Evolutionary conservation across 805 yeast genomes (phyloP), one percentile per base, ranked within the genome.

Genomic region (Clavispora asparagi): DNA sequence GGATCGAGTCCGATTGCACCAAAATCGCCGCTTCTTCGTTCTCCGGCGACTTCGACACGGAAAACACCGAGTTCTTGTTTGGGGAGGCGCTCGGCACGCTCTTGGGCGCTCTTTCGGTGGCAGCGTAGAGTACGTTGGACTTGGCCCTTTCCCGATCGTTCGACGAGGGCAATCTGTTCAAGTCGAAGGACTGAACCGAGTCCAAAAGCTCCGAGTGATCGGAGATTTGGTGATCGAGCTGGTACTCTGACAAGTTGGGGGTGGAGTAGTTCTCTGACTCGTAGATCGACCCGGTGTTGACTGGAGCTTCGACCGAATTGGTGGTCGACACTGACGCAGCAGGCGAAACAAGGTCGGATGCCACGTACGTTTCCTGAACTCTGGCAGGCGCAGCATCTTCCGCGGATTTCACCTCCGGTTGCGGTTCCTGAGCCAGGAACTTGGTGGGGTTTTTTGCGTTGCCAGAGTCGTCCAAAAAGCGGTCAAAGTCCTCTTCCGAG

Each of bases 391-490:
- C 13, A 13, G 28, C 49, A 29, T 40, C 43, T n/a, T 25, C 16
- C 8, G 11, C 38, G 16, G 40, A 16, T 10, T 41, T 39, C 30
- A 29, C 30, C 13, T 46, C 37, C 31, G 13, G 31, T 7, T 40
- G 43, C 23, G 46, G 8, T n/a, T 31, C 27, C 31, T n/a, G 40
- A 14, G 41, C 30, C 42, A 31, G 23, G 48, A 42, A 73, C 50
- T 70, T 61, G 23, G 74, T 77, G 41, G 70, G 75, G n/a, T 67
- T 68, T 54, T 74, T 80, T 41, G 81, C 67, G 41, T 74, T 70
- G 1, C 86, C 87, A 40, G 70, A 68, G 11, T 70, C 68, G 54
- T 81, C 85, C 56, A 82, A 62, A 41, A 78, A 68, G 17, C 67
- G 62, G 25, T 74, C 82, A 53, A 81, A 73, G 50, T 73, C 77